Percentiles rank a stretch among this genome's conserved stretches.
phyloP scores from a whole-genome alignment of 768 basidiomycete species.

The Podaxis rugospora region DNA sequence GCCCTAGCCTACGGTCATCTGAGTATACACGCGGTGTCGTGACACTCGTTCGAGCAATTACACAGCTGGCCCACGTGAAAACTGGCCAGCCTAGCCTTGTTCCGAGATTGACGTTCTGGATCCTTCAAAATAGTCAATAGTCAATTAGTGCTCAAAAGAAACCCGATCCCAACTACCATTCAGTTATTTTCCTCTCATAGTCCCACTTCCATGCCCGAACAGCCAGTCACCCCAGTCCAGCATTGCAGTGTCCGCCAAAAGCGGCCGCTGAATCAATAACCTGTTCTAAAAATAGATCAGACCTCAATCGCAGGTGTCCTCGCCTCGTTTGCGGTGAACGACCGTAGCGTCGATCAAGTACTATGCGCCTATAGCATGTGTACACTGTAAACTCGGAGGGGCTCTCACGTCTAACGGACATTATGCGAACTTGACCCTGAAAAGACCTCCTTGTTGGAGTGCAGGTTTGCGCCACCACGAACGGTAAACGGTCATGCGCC shows the following conservation, averaged over 20 bases:
- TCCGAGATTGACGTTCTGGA: background rate
- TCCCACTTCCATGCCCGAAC: background rate
- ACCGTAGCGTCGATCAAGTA: background rate
- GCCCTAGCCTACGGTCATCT: background rate
- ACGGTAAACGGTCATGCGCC: background rate
- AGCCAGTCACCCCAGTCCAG: background rate
- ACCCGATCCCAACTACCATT: background rate
- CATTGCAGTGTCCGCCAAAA: background rate
- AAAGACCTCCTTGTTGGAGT: background rate
- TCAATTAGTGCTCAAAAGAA: background rate
- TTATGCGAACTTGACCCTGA: background rate
- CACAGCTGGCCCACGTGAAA: background rate
- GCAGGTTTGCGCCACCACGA: background rate
- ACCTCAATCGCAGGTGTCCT: background rate
- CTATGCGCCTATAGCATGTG: constrained; percentile 1
- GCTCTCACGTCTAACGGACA: background rate
- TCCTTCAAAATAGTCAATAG: background rate
- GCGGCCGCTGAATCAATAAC: constrained; percentile 1
- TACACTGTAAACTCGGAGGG: background rate
- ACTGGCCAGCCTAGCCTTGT: background rate
- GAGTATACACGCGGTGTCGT: background rate
- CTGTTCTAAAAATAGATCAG: constrained; percentile 7
- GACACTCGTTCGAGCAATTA: background rate
- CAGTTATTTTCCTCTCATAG: background rate
- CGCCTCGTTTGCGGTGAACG: constrained; percentile 6